Evolutionary conservation across 129 eudicot genomes (phyloP).

Genomic region (Flaveria ramosissima): DNA sequence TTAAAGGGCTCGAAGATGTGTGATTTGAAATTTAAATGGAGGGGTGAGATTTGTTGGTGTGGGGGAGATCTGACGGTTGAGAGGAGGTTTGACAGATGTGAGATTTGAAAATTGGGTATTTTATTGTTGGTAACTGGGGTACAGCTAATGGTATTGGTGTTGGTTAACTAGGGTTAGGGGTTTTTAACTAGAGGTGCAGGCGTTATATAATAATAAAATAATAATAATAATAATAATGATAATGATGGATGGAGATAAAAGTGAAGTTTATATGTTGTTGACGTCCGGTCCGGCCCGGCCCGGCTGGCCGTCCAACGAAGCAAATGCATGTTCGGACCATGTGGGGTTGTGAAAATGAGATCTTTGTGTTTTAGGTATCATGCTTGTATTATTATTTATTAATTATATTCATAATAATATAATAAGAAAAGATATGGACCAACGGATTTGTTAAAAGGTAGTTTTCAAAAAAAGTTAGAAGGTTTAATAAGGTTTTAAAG

Average conservation of each 20-base stretch:
- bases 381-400: background rate
- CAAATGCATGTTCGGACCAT: background rate
- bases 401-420: too few species aligned
- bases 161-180: constrained; percentile 30
- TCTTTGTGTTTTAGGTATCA: constrained; percentile 6
- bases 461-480: too few species aligned
- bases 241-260: background rate
- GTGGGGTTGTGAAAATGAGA: constrained; percentile 3
- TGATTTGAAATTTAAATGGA: constrained; percentile 33
- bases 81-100: background rate
- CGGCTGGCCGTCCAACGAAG: constrained; percentile 26
- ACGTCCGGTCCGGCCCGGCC: constrained; percentile 37
- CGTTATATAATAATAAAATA: background rate
- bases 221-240: too few species aligned
- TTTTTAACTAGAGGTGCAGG: constrained; percentile 33
- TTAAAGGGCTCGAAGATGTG: constrained; percentile 34
- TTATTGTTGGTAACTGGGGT: constrained; percentile 7
- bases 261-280: constrained; percentile 20
- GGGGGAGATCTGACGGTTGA: constrained; percentile 23
- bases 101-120: background rate
- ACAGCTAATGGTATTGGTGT: constrained; percentile 32
- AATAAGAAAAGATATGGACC: too few species aligned
- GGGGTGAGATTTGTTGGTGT: constrained; percentile 6
- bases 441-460: too few species aligned
- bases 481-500: too few species aligned